phyloP scores from a whole-genome alignment of 768 basidiomycete genomes.

The Zangia roseola region DNA sequence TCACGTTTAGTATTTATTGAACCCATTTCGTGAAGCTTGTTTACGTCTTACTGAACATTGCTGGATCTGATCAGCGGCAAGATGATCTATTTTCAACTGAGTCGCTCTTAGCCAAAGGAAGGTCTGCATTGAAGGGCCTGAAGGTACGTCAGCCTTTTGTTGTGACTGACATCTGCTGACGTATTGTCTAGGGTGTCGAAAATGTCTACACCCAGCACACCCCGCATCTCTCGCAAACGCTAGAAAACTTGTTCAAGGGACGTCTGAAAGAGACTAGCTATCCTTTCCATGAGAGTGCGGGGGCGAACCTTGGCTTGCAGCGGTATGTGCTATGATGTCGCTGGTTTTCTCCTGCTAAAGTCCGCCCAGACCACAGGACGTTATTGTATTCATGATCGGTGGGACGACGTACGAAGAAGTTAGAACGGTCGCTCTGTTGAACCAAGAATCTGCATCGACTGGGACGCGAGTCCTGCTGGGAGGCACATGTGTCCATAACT shows the following conservation, averaged over 20 bases:
- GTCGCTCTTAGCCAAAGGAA: slow-evolving; percentile 89
- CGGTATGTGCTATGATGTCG: slow-evolving; percentile 40
- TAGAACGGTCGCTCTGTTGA: slow-evolving; percentile 77
- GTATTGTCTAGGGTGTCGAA: slow-evolving; percentile 76
- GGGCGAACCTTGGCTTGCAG: slow-evolving; percentile 68
- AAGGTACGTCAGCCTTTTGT: slow-evolving; percentile 54
- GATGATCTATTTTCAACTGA: slow-evolving; percentile 97
- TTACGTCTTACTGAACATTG: slow-evolving; percentile 87
- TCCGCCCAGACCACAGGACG: slow-evolving; percentile 77
- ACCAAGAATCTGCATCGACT: slow-evolving; percentile 68
- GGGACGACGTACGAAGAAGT: slow-evolving; percentile 97
- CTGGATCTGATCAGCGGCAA: slow-evolving; percentile 94
- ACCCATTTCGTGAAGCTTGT: slow-evolving; percentile 60
- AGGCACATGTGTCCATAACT: slow-evolving; percentile 95
- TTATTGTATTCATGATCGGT: slow-evolving; percentile 96
- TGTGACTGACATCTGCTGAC: slow-evolving; percentile 3
- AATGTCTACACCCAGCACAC: slow-evolving; percentile 98
- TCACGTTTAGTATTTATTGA: slow-evolving; percentile 8
- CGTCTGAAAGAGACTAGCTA: slow-evolving; percentile 84
- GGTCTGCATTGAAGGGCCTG: slow-evolving; percentile 91
- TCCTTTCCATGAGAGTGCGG: slow-evolving; percentile 79
- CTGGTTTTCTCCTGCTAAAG: slow-evolving; percentile 1
- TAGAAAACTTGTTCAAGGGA: slow-evolving; percentile 87
- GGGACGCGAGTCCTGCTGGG: slow-evolving; percentile 84
- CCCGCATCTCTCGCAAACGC: slow-evolving; percentile 88